Base-by-base conservation (phyloP, 768 basidiomycete species). In the Clavulina sp. region DNA sequence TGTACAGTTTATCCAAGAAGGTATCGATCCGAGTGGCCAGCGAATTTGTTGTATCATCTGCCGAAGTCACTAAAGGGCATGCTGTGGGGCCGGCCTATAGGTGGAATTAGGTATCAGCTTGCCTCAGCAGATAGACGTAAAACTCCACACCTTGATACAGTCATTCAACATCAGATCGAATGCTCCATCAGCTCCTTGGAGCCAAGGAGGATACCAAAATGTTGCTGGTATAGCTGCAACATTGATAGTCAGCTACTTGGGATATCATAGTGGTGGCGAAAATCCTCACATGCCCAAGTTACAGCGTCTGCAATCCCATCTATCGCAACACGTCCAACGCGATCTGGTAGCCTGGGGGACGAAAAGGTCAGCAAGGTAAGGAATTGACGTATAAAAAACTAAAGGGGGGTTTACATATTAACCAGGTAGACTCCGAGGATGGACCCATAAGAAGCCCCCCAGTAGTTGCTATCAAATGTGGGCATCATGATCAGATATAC, bases 271-370 rank as follows among this genome's bases (percentile, higher is more conserved):
- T 38, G 9, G 7, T 19, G 19, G 19, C 34, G 34, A 7, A 7
- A 7, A 7, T 7, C 6, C 56, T 50, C n/a, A 56, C 56, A 30
- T 4, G 57, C 36, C 57, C 57, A 58, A 5, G 26, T 16, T 5
- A 38, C 51, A 21, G 51, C 16, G 30, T 58, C 38, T 18, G 52
- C 57, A 30, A 58, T 53, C 5, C 57, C 57, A 36, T 58, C 55
- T 5, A 58, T 50, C 4, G 50, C 49, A 2, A 58, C 57, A 4
- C 56, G 47, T 9, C 57, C 57, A 5, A 58, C 40, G 26, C 57
- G 55, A 40, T 58, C 43, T 4, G 57, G 57, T 46, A 58, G 56
- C 57, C 57, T 58, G 18, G n/a, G n/a, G n/a, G n/a, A n/a, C n/a
- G n/a, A n/a, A n/a, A 50, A 6, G 26, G 36, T 50, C 33, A 50